Evolutionary conservation across 495 filamentous ascomycete genomes (phyloP), one percentile per base, ranked within the genome.

Genomic region (Neurospora tetrasperma): DNA sequence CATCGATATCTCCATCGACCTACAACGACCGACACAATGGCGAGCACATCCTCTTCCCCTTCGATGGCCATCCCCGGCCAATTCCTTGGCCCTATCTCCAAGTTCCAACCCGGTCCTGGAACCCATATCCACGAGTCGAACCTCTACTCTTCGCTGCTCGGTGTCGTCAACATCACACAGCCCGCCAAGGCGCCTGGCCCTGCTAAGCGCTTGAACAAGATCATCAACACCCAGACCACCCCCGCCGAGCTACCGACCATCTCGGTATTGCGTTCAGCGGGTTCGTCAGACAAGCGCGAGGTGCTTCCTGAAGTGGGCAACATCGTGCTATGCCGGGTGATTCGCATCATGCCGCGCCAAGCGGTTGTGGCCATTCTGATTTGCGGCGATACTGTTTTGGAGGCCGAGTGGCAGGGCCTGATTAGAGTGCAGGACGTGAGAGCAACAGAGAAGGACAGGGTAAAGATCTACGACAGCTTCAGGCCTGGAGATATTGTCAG

Each of bases 361-460:
- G 96, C 92, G 7, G 89, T 90, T 31, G 89, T 96, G 38, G 90
- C 88, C 20, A 97, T 99, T 71, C 84, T 96, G 39, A 89, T 93
- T 48, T 89, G 95, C 18, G 88, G 90, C 66, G 91, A 91, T 54
- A 86, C 85, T 4, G 82, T 88, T 43, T 72, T 87, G 39, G 89
- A 92, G 72, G 86, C 87, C 39, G 86, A 88, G 78, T 88, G 88
- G 84, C 85, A 87, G 81, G 89, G 87, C 27, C 75, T 90, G 38
- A 88, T 88, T 62, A 86, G 95, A 10, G 89, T 89, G 74, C 95
- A 98, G 82, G 96, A 99, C 77, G 92, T 99, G 14, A 86, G 96
- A 70, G 94, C 93, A 20, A 97, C 95, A 46, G 96, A 99, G 87
- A 97, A 97, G 83, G 96, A 99, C 73, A 91, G 89, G 71, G 93